These are phyloP conservation scores for Wickerhamomyces pijperi DNA, from an alignment of 805 yeast species.

Conservation along the genomic window DNA sequence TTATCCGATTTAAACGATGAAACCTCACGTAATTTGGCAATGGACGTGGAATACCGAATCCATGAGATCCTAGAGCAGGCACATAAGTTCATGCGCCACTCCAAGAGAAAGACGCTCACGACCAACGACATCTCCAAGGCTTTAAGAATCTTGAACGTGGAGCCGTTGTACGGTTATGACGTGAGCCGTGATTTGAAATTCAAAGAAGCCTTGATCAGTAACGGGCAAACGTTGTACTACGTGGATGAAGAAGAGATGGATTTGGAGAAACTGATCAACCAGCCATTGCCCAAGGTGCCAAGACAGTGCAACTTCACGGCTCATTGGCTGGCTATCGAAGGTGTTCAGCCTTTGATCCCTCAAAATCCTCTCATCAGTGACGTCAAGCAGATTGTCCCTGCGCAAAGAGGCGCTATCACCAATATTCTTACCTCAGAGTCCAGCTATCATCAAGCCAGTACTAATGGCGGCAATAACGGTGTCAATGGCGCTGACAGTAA, in stretches of 20 bases:
- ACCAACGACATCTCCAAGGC: conserved; percentile 79
- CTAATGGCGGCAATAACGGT: conserved; percentile 5
- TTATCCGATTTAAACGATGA: conserved; percentile 73
- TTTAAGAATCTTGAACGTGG: conserved; percentile 75
- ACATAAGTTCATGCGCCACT: conserved; percentile 88
- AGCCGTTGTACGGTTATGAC: conserved; percentile 87
- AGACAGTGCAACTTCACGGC: conserved; percentile 87
- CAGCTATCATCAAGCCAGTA: conserved; percentile 5
- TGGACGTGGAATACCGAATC: conserved; percentile 98
- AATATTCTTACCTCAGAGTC: conserved; percentile 37
- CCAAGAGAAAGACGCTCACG: conserved; percentile 71
- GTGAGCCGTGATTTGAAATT: conserved; percentile 57
- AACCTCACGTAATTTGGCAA: conserved; percentile 86
- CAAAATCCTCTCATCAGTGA: conserved; percentile 84
- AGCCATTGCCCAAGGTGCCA: conserved; percentile 92
- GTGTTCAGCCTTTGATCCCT: conserved; percentile 95
- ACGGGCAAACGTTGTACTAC: conserved; percentile 89
- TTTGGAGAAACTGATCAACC: conserved; percentile 85
- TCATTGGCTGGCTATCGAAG: conserved; percentile 96
- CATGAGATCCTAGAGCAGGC: conserved; percentile 95
- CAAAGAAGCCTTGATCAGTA: conserved; percentile 79
- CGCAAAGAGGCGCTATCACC: conserved; percentile 73
- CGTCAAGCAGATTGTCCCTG: conserved; percentile 66
- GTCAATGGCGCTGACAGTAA: conserved; percentile 1
- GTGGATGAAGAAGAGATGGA: conserved; percentile 89